phyloP scores from a whole-genome alignment of 1,139 yeast species.

The Torulaspora pretoriensis region DNA sequence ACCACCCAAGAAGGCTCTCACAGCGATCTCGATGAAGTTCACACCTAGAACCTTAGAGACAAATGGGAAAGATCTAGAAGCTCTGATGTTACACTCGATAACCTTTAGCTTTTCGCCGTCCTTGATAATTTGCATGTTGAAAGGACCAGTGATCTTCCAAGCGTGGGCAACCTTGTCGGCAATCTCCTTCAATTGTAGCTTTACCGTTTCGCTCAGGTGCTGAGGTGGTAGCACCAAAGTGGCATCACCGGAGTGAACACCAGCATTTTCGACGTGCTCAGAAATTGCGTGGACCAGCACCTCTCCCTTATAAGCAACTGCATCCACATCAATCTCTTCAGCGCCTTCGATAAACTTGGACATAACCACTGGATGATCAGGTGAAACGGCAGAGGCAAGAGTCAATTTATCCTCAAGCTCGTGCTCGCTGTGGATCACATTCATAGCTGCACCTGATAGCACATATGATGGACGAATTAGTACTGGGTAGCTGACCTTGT shows the following conservation, averaged over 20 bases:
- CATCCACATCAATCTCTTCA: constrained; percentile 95
- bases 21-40: constrained; percentile 92
- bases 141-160: constrained; percentile 96
- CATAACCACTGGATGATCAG: constrained; percentile 95
- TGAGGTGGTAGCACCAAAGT: constrained; percentile 92
- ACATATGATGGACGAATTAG: constrained; percentile 97
- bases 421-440: constrained; percentile 71
- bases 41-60: constrained; percentile 93
- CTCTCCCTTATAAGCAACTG: constrained; percentile 84
- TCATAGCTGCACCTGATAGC: constrained; percentile 98
- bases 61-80: constrained; percentile 97
- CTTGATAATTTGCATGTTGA: constrained; percentile 94
- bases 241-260: constrained; percentile 98
- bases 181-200: constrained; percentile 65
- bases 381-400: constrained; percentile 87
- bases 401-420: constrained; percentile 79
- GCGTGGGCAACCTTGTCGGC: constrained; percentile 93
- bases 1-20: constrained; percentile 74
- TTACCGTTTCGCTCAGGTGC: constrained; percentile 53
- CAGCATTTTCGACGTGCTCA: constrained; percentile 98
- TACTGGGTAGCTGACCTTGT: constrained; percentile 88
- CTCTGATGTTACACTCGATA: constrained; percentile 97
- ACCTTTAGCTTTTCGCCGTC: constrained; percentile 72
- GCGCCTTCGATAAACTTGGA: constrained; percentile 95
- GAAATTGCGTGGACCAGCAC: constrained; percentile 93